phyloP scores from a whole-genome alignment of 306 rosid genomes.

The Gynostemma pentaphyllum region DNA sequence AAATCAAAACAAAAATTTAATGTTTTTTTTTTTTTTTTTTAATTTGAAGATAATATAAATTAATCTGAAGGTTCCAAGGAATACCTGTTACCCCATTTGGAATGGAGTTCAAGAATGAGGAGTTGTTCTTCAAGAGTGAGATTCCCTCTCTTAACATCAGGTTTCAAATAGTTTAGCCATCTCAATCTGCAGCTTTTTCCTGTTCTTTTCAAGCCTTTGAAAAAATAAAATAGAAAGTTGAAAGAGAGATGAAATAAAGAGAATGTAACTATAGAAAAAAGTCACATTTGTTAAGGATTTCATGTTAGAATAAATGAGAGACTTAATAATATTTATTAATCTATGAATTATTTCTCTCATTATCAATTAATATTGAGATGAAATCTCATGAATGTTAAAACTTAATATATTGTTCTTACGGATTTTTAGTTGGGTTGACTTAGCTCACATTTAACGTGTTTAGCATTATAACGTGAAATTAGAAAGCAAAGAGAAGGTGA shows the following conservation, averaged over 20 bases:
- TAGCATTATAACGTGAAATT: too few species aligned
- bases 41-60: not conserved
- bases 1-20: not conserved
- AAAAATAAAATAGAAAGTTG: not conserved
- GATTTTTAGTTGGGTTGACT: too few species aligned
- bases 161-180: slow-evolving; percentile 10
- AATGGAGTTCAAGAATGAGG: slow-evolving; percentile 13
- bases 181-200: slow-evolving; percentile 14
- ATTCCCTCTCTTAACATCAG: slow-evolving; percentile 8
- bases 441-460: too few species aligned
- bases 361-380: too few species aligned
- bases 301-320: too few species aligned
- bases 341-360: too few species aligned
- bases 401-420: too few species aligned
- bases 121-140: slow-evolving; percentile 14
- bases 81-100: slow-evolving; percentile 11
- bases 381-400: too few species aligned
- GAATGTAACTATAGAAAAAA: too few species aligned
- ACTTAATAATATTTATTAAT: too few species aligned
- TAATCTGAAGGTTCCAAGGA: not conserved
- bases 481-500: too few species aligned
- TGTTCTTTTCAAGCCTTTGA: slow-evolving; percentile 2
- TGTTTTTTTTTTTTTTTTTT: not conserved
- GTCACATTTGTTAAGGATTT: too few species aligned
- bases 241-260: not conserved